These are phyloP conservation scores for Malus fusca DNA, from an alignment of 306 rosid species.

Conservation along the genomic window DNA sequence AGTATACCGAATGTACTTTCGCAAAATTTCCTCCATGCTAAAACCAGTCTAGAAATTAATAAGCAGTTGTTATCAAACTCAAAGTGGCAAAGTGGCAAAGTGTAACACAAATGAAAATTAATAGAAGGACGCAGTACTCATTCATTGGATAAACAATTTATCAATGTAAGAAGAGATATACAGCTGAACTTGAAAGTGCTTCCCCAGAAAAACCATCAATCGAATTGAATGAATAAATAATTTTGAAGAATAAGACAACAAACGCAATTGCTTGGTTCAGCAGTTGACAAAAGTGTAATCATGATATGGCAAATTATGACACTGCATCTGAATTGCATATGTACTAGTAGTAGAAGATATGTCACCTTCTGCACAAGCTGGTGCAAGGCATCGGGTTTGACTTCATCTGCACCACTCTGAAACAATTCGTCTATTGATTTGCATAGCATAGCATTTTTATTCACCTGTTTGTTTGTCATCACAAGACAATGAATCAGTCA, in stretches of 20 bases:
- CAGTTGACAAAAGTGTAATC: not conserved
- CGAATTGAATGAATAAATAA: not conserved
- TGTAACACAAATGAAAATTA: not conserved
- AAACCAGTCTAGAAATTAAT: constrained; percentile 74
- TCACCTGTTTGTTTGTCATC: constrained; percentile 35
- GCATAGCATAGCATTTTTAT: constrained; percentile 66
- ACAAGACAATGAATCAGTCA: not conserved
- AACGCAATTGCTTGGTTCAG: not conserved
- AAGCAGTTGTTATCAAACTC: constrained; percentile 20
- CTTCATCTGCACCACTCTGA: constrained; percentile 51
- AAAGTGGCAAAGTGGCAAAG: not conserved
- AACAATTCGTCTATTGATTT: constrained; percentile 59
- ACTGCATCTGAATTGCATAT: not conserved
- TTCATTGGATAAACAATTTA: not conserved
- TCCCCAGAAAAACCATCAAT: not conserved
- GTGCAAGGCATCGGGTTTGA: constrained; percentile 45
- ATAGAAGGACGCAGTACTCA: not conserved
- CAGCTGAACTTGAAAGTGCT: not conserved
- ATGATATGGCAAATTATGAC: not conserved
- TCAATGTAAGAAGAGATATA: not conserved
- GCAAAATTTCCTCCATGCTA: constrained; percentile 59
- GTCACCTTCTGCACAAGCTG: constrained; percentile 59
- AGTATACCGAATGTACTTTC: constrained; percentile 80
- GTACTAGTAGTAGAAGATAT: not conserved
- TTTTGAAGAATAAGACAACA: not conserved